These are phyloP conservation scores for Yarrowia divulgata DNA, from an alignment of 805 yeast genomes.

Conservation along the genomic window DNA sequence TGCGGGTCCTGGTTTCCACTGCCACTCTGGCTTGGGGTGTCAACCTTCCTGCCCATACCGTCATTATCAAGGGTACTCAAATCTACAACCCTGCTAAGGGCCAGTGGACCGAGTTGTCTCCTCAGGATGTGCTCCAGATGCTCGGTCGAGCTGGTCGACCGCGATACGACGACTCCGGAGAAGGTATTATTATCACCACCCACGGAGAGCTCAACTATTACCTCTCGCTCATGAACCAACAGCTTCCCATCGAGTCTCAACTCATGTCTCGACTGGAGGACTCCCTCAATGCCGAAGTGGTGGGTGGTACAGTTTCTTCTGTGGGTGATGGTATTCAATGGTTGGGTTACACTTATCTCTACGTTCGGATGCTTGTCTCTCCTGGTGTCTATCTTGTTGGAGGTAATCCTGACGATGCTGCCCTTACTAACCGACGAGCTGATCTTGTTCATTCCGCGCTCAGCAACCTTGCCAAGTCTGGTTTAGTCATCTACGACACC, in stretches of 20 bases:
- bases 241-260: constrained; percentile 91
- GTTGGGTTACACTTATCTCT: constrained; percentile 81
- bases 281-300: constrained; percentile 85
- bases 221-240: constrained; percentile 88
- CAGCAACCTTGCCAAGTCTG: constrained; percentile 59
- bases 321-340: constrained; percentile 77
- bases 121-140: constrained; percentile 96
- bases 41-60: constrained; percentile 93
- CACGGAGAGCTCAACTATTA: constrained; percentile 87
- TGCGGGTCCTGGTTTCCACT: constrained; percentile 85
- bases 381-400: constrained; percentile 82
- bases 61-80: constrained; percentile 90
- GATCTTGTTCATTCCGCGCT: constrained; percentile 84
- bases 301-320: constrained; percentile 66
- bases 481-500: constrained; percentile 66
- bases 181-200: constrained; percentile 89
- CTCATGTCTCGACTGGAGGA: constrained; percentile 74
- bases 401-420: constrained; percentile 56
- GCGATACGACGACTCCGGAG: constrained; percentile 88
- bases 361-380: constrained; percentile 74
- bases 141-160: constrained; percentile 99
- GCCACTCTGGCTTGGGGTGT: constrained; percentile 99
- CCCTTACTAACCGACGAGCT: constrained; percentile 60
- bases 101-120: constrained; percentile 87
- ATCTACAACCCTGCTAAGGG: constrained; percentile 92